Percentiles rank a stretch among this genome's conserved stretches.
Evolutionary conservation across 352 stramenopile genomes (phyloP).

Genomic region (Phytophthora aleatoria): DNA sequence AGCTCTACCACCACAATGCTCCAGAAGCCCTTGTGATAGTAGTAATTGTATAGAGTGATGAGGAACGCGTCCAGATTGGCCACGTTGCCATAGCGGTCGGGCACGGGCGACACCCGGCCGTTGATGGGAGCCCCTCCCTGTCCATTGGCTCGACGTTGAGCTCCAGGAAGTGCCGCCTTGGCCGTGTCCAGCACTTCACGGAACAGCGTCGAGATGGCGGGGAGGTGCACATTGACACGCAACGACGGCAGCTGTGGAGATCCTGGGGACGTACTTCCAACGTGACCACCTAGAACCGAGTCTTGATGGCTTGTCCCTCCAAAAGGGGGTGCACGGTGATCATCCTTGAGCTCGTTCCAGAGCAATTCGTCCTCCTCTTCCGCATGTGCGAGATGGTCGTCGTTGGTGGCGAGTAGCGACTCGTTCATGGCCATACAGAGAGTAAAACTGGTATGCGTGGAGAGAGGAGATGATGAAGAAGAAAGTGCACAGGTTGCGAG

Average conservation of each 20-base stretch:
- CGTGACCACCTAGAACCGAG: conserved; percentile 37
- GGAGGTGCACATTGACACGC: conserved; percentile 71
- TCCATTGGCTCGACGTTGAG: conserved; percentile 15
- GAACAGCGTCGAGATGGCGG: conserved; percentile 79
- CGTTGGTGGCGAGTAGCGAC: conserved; percentile 58
- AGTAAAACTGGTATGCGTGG: neutral
- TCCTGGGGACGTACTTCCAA: neutral
- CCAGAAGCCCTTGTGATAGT: conserved; percentile 93
- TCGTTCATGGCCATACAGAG: conserved; percentile 52
- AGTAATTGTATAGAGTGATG: conserved; percentile 95
- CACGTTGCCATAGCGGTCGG: conserved; percentile 73
- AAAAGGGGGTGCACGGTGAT: conserved; percentile 42
- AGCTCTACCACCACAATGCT: conserved; percentile 90
- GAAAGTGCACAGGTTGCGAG: conserved; percentile 1
- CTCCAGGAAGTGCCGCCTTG: conserved; percentile 41
- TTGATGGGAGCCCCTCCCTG: neutral
- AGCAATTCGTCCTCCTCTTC: conserved; percentile 77
- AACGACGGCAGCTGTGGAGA: conserved; percentile 59
- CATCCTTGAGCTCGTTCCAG: conserved; percentile 80
- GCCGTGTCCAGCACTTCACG: conserved; percentile 66
- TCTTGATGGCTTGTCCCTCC: conserved; percentile 13
- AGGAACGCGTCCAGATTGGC: conserved; percentile 92
- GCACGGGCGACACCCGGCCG: conserved; percentile 48
- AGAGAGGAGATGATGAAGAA: conserved; percentile 17
- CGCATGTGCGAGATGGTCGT: conserved; percentile 29